Conservation (phyloP, 2,329 filamentous ascomycete genomes). For the Pestalotiopsis sp. region DNA sequence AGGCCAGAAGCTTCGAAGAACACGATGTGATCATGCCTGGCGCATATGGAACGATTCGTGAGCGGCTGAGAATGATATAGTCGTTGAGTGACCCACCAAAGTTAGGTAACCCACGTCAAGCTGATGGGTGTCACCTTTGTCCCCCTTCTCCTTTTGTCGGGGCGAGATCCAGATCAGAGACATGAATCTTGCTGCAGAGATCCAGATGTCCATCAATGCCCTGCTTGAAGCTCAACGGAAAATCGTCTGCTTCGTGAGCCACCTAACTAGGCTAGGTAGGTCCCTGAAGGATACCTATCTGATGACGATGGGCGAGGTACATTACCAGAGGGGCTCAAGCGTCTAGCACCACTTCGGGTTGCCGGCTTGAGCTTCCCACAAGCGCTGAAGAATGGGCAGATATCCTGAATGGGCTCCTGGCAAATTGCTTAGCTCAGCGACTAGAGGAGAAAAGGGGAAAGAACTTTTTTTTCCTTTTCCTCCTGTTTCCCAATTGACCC, state of each 20-base stretch:
- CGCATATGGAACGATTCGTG: background rate
- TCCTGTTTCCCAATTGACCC: background rate
- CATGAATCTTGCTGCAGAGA: background rate
- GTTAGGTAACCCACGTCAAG: background rate
- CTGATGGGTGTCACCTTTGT: background rate
- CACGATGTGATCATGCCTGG: background rate
- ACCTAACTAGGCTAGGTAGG: background rate
- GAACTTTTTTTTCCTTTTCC: background rate
- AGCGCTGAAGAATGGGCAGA: background rate
- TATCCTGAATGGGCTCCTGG: background rate
- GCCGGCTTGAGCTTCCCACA: background rate
- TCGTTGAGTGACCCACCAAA: background rate
- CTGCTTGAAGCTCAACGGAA: background rate
- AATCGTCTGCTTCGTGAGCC: background rate
- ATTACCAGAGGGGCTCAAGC: too few relatives aligned
- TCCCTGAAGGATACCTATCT: too few relatives aligned
- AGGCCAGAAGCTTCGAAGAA: background rate
- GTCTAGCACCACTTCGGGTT: background rate
- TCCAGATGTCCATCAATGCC: background rate
- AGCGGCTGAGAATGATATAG: background rate
- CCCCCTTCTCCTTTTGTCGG: background rate
- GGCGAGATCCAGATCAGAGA: background rate
- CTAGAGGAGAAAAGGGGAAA: conserved; percentile 3
- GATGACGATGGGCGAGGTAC: too few relatives aligned
- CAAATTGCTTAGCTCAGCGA: background rate